A percentile compares a stretch with the other conserved stretches of the same genome.
phyloP scores from a whole-genome alignment of 106 monocot species.

The Phalaenopsis equestris region DNA sequence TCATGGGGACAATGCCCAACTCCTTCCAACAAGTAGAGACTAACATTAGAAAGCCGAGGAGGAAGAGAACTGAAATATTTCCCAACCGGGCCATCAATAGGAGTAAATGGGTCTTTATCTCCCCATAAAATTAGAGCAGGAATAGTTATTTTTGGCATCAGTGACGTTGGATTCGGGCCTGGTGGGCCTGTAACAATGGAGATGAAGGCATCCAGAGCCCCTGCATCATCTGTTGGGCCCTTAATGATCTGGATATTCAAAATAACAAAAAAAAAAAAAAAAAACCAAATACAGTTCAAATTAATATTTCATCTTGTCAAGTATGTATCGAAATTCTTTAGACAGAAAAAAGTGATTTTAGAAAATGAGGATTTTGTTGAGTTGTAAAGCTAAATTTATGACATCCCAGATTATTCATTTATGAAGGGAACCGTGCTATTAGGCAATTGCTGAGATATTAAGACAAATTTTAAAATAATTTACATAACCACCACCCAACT shows the following conservation, averaged over 20 bases:
- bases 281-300: too few species aligned
- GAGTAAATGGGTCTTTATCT: conserved; percentile 83
- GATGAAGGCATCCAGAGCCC: conserved; percentile 91
- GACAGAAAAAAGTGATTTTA: too few species aligned
- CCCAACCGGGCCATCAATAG: conserved; percentile 89
- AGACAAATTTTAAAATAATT: too few species aligned
- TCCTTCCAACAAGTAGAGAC: conserved; percentile 53
- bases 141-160: conserved; percentile 64
- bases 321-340: too few species aligned
- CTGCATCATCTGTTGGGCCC: conserved; percentile 65
- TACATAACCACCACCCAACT: too few species aligned
- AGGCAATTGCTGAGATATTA: too few species aligned
- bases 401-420: too few species aligned
- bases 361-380: too few species aligned
- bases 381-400: too few species aligned
- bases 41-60: conserved; percentile 49
- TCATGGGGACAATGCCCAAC: conserved; percentile 98
- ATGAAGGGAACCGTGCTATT: too few species aligned
- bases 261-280: too few species aligned
- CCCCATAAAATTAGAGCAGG: conserved; percentile 88
- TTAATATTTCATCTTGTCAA: too few species aligned
- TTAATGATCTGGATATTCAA: conserved; percentile 60
- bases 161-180: conserved; percentile 69
- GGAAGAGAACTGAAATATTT: conserved; percentile 82
- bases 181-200: conserved; percentile 91